Conservation (phyloP, 345 rosid genomes). For the Clarkia xantiana region DNA sequence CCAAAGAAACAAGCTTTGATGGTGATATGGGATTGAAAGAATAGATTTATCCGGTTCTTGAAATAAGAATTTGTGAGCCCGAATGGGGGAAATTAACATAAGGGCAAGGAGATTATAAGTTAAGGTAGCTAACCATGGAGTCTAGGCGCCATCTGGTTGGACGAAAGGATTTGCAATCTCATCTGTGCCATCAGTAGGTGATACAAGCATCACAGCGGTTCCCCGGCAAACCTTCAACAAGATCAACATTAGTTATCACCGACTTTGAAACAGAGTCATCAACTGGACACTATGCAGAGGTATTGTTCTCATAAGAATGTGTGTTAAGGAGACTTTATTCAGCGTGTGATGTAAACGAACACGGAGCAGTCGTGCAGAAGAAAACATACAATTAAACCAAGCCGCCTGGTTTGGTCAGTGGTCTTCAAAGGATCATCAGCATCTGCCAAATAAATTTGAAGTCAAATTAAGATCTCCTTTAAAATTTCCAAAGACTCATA, state of each 20-base stretch:
- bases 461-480: background rate
- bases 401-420: conserved; percentile 83
- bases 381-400: conserved; percentile 68
- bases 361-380: background rate
- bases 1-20: too few species aligned
- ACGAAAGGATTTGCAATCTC: conserved; percentile 92
- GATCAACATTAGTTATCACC: background rate
- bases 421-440: conserved; percentile 92
- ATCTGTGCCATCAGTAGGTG: conserved; percentile 95
- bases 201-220: conserved; percentile 97
- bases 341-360: background rate
- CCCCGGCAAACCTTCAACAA: conserved; percentile 81
- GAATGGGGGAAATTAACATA: too few species aligned
- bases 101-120: too few species aligned
- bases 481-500: too few species aligned
- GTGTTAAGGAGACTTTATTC: background rate
- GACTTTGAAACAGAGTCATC: background rate
- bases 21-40: too few species aligned
- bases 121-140: too few species aligned
- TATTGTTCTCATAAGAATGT: background rate
- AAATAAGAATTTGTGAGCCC: too few species aligned
- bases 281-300: background rate
- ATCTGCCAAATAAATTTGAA: conserved; percentile 27
- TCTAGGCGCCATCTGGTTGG: conserved; percentile 76
- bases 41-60: too few species aligned